Base-by-base conservation (phyloP, 2,329 filamentous ascomycete genomes). In the Aureobasidium musti region DNA sequence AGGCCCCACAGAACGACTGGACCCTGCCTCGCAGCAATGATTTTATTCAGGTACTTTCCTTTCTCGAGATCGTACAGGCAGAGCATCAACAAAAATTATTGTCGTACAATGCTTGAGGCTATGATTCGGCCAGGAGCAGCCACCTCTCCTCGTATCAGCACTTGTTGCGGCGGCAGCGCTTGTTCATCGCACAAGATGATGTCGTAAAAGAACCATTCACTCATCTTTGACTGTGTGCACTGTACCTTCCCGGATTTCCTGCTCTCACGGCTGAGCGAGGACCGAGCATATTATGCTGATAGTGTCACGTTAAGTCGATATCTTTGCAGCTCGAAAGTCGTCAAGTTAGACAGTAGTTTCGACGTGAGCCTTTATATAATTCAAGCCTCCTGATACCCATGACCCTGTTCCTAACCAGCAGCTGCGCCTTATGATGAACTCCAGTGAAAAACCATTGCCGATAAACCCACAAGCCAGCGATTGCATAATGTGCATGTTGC, bases 351-450 rank as follows among this genome's bases (percentile, higher is more conserved):
- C 26, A 17, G n/a, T 45, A n/a, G n/a, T 47, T 35, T 47, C 41
- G 28, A 61, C 28, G 41, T 49, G 57, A 61, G 57, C 57, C 57
- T 30, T 56, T 59, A 26, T 45, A 8, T 59, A 43, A 26, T 39
- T 28, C 19, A 26, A 47, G 28, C 26, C 41, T 35, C 57, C 43
- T 17, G 21, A 37, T 61, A 6, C 30, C 43, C 57, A 49, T 61
- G 39, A 47, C 8, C 41, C 57, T 8, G n/a, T 47, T 37, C 57
- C 57, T n/a, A 37, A 35, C 28, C 56, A 43, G 10, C 26, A 60
- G 23, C 6, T 45, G 39, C 57, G 57, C 57, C 57, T 30, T 30
- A 47, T 47, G 19, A 49, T 19, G 11, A 61, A 41, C 41, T 41
- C 57, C 57, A 61, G n/a, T 37, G 33, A 35, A 61, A 37, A 49